Evolutionary conservation across 2,329 filamentous ascomycete genomes (phyloP), one percentile per base, ranked within the genome.

Genomic region (Ceratocystis papillata): DNA sequence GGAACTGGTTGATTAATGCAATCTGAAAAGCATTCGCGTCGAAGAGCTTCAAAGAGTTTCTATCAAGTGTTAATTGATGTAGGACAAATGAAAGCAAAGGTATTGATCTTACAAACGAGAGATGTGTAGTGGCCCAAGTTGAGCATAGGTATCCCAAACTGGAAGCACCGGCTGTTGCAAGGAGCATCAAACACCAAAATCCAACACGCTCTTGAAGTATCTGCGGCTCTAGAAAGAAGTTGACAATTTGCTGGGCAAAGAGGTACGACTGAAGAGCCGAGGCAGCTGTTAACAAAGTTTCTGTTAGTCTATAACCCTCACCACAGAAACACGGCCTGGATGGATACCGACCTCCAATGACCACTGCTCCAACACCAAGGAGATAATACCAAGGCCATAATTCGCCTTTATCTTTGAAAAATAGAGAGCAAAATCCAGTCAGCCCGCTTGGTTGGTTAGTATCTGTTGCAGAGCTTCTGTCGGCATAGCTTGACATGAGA

Each of bases 151-250:
- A 75, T 0, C 71, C 68, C 8, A 75, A 46, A 0, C 73, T 72
- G 15, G 73, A 70, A 1, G 70, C 72, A 0, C 68, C 70, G 0
- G 73, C 73, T 0, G 75, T 70, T 2, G 71, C 72, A 2, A 73
- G 28, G 70, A 73, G 75, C 71, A 74, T 73, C 8, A 73, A 61
- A 0, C 71, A 72, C 73, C 72, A 75, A 30, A 74, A 74, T 2
- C 71, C 62, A 48, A 65, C 57, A 28, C 55, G 41, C 15, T 59
- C 17, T 7, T 68, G 62, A 7, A 50, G n/a, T 20, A 62, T 53
- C 20, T 53, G 65, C 15, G 64, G 59, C 45, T 41, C 28, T 1
- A 61, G 33, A 22, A 65, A 48, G 57, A 69, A 69, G 33, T 66
- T 67, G 4, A 68, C 25, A 17, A 70, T 59, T 20, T 68, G 65